phyloP scores from a whole-genome alignment of 192 early-diverging fungal species.

The Spinellus fusiger region DNA sequence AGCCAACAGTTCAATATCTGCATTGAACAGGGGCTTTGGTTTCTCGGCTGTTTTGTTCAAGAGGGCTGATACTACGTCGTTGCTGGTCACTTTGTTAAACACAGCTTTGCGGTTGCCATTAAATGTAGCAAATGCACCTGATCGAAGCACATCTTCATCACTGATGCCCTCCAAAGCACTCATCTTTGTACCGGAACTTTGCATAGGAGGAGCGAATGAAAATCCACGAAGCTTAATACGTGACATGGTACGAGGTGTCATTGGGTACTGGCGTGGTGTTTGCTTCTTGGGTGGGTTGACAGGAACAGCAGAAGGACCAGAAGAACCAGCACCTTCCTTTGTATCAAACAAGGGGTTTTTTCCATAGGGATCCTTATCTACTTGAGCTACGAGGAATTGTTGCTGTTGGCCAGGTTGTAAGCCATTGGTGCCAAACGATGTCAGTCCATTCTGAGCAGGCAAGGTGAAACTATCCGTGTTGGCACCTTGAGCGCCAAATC shows the following conservation, averaged over 20 bases:
- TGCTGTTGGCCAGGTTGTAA: conserved; percentile 16
- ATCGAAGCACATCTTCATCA: conserved; percentile 42
- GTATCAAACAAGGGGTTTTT: conserved; percentile 72
- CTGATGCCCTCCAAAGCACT: conserved; percentile 32
- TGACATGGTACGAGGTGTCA: conserved; percentile 65
- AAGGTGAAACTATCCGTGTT: conserved; percentile 25
- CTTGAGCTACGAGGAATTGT: conserved; percentile 58
- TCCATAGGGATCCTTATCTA: conserved; percentile 88
- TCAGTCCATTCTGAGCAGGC: conserved; percentile 38
- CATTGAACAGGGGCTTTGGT: conserved; percentile 6
- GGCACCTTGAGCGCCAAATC: conserved; percentile 32
- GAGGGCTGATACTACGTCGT: conserved; percentile 15
- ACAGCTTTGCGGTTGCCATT: conserved; percentile 67
- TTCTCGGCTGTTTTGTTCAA: conserved; percentile 3
- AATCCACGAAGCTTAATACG: conserved; percentile 74
- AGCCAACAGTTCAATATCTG: conserved; percentile 11
- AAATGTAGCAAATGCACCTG: conserved; percentile 66
- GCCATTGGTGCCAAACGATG: conserved; percentile 36
- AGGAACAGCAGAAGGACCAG: conserved; percentile 31
- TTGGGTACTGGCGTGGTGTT: conserved; percentile 62
- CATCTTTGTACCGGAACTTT: conserved; percentile 27
- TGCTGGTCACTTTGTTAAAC: conserved; percentile 41
- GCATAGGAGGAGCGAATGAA: conserved; percentile 19
- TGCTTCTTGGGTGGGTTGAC: conserved; percentile 59
- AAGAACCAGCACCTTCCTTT: conserved; percentile 18